Percentiles rank a stretch among this genome's conserved stretches.
phyloP scores from a whole-genome alignment of 495 filamentous ascomycete species.

The Friedmanniomyces endolithicus region DNA sequence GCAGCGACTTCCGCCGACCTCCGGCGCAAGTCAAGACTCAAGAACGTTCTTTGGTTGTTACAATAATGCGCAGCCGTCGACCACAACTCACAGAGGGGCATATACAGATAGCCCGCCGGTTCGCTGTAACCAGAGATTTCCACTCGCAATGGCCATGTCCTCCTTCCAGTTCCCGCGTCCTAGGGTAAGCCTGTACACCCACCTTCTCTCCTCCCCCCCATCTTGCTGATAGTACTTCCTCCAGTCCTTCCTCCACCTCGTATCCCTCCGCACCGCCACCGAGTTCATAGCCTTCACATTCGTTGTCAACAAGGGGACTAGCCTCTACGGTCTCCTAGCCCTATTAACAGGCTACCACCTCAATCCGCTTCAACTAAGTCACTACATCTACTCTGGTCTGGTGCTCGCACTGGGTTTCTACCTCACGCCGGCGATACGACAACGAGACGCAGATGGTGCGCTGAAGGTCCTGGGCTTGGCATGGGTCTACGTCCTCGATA shows the following conservation, averaged over 20 bases:
- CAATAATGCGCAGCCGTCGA: neutral
- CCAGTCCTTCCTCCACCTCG: slow-evolving; percentile 57
- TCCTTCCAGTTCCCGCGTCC: slow-evolving; percentile 6
- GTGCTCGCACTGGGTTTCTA: slow-evolving; percentile 47
- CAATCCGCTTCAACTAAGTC: slow-evolving; percentile 30
- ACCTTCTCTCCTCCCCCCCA: neutral
- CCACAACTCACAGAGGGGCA: too few relatives aligned
- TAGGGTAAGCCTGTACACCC: neutral
- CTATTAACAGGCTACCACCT: slow-evolving; percentile 38
- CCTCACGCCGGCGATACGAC: slow-evolving; percentile 48
- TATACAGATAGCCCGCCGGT: too few relatives aligned
- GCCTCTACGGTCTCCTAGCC: slow-evolving; percentile 78
- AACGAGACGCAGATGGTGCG: neutral
- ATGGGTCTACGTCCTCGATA: slow-evolving; percentile 63
- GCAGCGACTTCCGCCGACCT: neutral
- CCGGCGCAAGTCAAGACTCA: neutral
- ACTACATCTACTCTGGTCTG: slow-evolving; percentile 70
- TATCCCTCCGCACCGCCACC: slow-evolving; percentile 73
- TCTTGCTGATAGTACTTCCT: neutral
- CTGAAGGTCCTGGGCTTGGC: slow-evolving; percentile 29
- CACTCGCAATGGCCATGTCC: neutral
- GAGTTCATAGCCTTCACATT: slow-evolving; percentile 68
- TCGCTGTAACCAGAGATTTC: too few relatives aligned
- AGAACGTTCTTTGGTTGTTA: neutral
- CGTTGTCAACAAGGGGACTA: slow-evolving; percentile 77